phyloP scores from a whole-genome alignment of 2,329 filamentous ascomycete species.

The Alternaria novae-zelandiae region DNA sequence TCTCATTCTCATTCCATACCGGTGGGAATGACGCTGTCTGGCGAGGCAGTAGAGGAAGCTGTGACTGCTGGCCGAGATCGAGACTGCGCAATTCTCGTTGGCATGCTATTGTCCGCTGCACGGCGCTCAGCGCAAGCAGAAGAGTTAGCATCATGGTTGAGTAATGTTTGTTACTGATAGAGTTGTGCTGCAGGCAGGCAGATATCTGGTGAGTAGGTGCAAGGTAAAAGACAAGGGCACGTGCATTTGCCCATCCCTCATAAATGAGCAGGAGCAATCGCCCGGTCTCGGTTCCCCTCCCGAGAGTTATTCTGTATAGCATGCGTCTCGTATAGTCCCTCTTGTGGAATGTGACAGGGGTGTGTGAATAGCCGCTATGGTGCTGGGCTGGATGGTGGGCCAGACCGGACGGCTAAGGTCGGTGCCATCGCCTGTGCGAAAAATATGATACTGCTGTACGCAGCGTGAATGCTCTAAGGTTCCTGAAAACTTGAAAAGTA shows the following conservation, averaged over 20 bases:
- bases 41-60: background rate
- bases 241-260: background rate
- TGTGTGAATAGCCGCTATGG: background rate
- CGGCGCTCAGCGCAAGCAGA: background rate
- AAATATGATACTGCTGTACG: background rate
- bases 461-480: background rate
- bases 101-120: background rate
- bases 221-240: background rate
- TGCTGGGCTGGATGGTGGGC: background rate
- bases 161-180: background rate
- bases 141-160: background rate
- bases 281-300: background rate
- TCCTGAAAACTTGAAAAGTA: background rate
- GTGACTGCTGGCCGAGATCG: background rate
- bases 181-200: background rate
- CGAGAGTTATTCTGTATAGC: background rate
- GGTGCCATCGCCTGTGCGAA: background rate
- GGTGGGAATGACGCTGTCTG: constrained; percentile 40
- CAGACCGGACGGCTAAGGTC: background rate
- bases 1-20: constrained; percentile 43
- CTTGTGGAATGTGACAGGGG: background rate
- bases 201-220: background rate
- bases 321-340: background rate
- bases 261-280: background rate
- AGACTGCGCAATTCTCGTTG: background rate